Percentiles rank a stretch among this genome's conserved stretches.
Evolutionary conservation across 305 asterid species (phyloP).

Genomic region (Fraxinus velutina): DNA sequence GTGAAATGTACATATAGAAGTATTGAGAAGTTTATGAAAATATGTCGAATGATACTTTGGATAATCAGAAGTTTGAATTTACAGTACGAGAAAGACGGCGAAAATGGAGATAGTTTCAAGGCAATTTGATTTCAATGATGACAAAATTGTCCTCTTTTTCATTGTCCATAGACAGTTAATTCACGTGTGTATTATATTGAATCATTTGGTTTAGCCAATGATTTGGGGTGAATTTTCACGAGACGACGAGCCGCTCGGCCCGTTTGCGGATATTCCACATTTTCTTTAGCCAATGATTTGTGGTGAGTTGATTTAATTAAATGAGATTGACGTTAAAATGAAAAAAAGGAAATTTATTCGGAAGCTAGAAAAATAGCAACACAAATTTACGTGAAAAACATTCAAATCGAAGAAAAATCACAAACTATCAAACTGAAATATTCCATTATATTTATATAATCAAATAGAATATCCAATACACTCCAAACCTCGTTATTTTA

Average conservation of each 20-base stretch:
- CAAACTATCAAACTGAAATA: neutral
- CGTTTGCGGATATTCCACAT: no score
- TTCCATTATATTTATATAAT: no score
- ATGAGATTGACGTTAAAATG: no score
- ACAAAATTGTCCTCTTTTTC: slow-evolving; percentile 1
- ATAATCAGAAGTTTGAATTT: neutral
- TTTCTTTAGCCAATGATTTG: no score
- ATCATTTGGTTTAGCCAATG: neutral
- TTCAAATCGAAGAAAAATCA: neutral
- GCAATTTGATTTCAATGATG: slow-evolving; percentile 10
- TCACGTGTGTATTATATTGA: neutral
- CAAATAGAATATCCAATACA: no score
- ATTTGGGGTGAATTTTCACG: no score
- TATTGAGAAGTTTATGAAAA: neutral
- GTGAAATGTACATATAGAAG: neutral
- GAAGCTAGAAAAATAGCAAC: neutral
- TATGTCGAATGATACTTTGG: neutral
- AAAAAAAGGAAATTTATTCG: no score
- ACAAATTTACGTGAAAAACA: neutral
- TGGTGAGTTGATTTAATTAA: no score
- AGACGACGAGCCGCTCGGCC: no score
- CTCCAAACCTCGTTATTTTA: no score
- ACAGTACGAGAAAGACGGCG: neutral
- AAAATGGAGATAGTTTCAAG: slow-evolving; percentile 28
- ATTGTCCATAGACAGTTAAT: neutral